phyloP scores from a whole-genome alignment of 768 basidiomycete species.

The Auriscalpium orientale region DNA sequence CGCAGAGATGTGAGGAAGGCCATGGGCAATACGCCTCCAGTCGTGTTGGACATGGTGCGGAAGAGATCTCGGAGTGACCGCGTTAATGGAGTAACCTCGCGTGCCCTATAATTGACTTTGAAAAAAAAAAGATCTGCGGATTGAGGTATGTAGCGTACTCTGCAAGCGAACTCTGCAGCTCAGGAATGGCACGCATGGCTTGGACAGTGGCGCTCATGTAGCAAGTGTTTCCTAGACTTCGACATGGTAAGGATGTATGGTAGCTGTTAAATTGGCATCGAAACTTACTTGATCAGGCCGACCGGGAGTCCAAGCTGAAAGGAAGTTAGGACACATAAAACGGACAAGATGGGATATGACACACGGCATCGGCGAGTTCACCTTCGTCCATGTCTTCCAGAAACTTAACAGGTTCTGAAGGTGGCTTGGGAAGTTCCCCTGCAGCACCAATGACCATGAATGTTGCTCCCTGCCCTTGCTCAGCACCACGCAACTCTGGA shows the following conservation, averaged over 20 bases:
- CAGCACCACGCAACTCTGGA: not conserved
- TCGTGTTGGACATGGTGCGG: constrained; percentile 62
- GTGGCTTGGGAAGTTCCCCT: constrained; percentile 86
- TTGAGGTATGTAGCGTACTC: constrained; percentile 34
- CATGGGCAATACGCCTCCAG: constrained; percentile 65
- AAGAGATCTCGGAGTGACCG: constrained; percentile 65
- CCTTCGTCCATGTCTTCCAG: constrained; percentile 89
- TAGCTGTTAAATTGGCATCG: not conserved
- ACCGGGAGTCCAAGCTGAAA: constrained; percentile 64
- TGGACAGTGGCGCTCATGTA: constrained; percentile 97
- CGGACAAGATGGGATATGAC: constrained; percentile 15
- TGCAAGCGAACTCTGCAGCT: constrained; percentile 67
- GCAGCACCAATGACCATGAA: constrained; percentile 94
- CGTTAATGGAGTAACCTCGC: constrained; percentile 24
- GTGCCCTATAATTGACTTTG: constrained; percentile 3
- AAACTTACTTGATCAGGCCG: constrained; percentile 61
- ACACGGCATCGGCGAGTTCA: constrained; percentile 72
- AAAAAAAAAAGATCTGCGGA: not conserved
- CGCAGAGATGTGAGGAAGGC: constrained; percentile 66
- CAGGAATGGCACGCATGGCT: constrained; percentile 87
- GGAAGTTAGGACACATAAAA: not conserved
- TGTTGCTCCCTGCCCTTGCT: constrained; percentile 60
- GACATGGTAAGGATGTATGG: constrained; percentile 22
- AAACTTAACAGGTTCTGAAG: constrained; percentile 70
- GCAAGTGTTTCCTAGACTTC: constrained; percentile 80